A percentile compares a stretch with the other conserved stretches of the same genome.
These are phyloP conservation scores for Pseudozyma tsukubaensis DNA, from an alignment of 1,284 basidiomycete genomes.

Conservation along the genomic window DNA sequence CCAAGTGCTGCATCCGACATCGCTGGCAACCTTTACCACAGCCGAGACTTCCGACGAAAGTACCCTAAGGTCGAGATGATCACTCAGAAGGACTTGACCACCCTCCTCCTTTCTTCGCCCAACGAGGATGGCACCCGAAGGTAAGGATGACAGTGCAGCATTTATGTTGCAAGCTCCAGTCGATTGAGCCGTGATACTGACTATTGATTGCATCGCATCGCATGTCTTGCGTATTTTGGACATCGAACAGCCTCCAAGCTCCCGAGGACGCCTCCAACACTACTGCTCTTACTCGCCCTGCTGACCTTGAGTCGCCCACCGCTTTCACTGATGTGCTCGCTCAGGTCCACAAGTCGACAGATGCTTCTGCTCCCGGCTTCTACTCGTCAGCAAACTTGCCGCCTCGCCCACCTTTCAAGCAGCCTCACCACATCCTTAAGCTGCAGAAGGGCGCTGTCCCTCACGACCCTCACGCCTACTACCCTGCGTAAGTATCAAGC, in stretches of 20 bases:
- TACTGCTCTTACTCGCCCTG: slow-evolving; percentile 62
- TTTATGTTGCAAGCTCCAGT: not conserved
- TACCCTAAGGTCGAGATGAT: slow-evolving; percentile 79
- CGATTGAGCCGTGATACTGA: too few relatives aligned
- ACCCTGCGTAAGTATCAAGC: slow-evolving; percentile 55
- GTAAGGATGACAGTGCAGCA: slow-evolving; percentile 25
- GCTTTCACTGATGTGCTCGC: slow-evolving; percentile 67
- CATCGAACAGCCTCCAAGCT: slow-evolving; percentile 47
- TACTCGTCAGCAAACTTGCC: slow-evolving; percentile 64
- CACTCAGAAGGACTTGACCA: slow-evolving; percentile 71
- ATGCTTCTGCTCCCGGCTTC: slow-evolving; percentile 33
- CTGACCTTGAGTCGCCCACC: slow-evolving; percentile 62
- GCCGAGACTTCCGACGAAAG: slow-evolving; percentile 89
- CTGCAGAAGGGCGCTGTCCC: slow-evolving; percentile 66
- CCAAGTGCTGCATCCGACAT: slow-evolving; percentile 75
- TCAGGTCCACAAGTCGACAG: slow-evolving; percentile 60
- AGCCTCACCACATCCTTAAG: slow-evolving; percentile 64
- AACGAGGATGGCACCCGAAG: slow-evolving; percentile 70
- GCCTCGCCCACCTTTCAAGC: slow-evolving; percentile 64
- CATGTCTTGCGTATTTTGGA: not conserved
- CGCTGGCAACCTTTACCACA: slow-evolving; percentile 77
- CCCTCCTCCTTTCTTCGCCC: slow-evolving; percentile 84
- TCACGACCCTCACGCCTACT: slow-evolving; percentile 63
- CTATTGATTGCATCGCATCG: not conserved
- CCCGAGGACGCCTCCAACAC: slow-evolving; percentile 55